A percentile compares a stretch with the other conserved stretches of the same genome.
These are phyloP conservation scores for Wickerhamiella shivajii DNA, from an alignment of 805 yeast genomes.

Conservation along the genomic window DNA sequence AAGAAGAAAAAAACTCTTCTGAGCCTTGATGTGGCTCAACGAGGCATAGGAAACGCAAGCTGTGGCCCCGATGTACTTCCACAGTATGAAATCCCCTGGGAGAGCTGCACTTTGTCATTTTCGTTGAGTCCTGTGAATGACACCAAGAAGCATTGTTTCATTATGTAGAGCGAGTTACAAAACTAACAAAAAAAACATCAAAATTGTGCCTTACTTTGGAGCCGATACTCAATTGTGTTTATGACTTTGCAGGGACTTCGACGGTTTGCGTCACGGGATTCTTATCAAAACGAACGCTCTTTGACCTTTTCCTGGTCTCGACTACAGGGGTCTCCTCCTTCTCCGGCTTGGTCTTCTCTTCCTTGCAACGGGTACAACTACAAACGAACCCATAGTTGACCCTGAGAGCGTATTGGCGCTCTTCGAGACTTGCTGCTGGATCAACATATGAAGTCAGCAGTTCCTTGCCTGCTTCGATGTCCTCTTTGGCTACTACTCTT, in stretches of 20 bases:
- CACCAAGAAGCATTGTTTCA: background rate
- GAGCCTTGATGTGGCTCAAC: slow-evolving; percentile 19
- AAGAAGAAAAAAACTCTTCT: slow-evolving; percentile 12
- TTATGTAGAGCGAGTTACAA: too few relatives aligned
- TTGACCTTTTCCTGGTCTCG: slow-evolving; percentile 11
- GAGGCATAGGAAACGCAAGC: slow-evolving; percentile 21
- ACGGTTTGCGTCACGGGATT: slow-evolving; percentile 12
- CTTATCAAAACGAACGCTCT: slow-evolving; percentile 18
- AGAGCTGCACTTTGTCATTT: too few relatives aligned
- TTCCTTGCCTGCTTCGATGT: slow-evolving; percentile 51
- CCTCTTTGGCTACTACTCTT: slow-evolving; percentile 43
- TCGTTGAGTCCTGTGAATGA: too few relatives aligned
- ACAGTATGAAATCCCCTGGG: slow-evolving; percentile 10
- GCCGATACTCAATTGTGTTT: too few relatives aligned
- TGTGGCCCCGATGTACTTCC: slow-evolving; percentile 21
- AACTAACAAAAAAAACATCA: background rate
- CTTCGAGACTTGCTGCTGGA: slow-evolving; percentile 44
- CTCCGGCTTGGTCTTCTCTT: slow-evolving; percentile 14
- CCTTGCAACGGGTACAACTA: slow-evolving; percentile 47
- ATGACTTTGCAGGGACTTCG: slow-evolving; percentile 8
- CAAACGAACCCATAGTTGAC: slow-evolving; percentile 74
- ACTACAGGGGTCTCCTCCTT: slow-evolving; percentile 11
- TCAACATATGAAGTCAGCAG: slow-evolving; percentile 56
- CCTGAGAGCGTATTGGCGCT: slow-evolving; percentile 50
- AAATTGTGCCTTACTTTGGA: background rate